These are phyloP conservation scores for Mucuna pruriens DNA, from an alignment of 306 rosid genomes.

Conservation along the genomic window DNA sequence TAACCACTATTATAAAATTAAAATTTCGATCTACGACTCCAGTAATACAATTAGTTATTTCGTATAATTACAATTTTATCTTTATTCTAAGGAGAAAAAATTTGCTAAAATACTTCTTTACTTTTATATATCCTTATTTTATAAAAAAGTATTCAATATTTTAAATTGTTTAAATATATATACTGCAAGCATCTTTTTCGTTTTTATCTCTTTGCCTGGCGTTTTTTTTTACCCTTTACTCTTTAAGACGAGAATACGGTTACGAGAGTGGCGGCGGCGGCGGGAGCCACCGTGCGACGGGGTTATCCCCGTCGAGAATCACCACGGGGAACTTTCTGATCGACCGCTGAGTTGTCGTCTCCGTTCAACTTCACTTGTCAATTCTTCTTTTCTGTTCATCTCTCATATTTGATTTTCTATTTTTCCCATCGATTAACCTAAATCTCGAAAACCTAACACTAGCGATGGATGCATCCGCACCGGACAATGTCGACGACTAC, in stretches of 20 bases:
- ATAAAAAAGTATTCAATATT: no score
- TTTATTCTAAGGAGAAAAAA: no score
- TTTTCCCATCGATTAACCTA: background rate
- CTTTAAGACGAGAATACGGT: background rate
- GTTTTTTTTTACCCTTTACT: no score
- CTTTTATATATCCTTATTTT: no score
- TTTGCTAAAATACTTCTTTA: no score
- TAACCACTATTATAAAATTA: no score
- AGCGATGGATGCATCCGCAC: slow-evolving; percentile 39
- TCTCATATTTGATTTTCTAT: background rate
- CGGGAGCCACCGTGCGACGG: background rate
- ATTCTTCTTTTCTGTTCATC: background rate
- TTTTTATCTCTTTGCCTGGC: no score
- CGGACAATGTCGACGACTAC: slow-evolving; percentile 51
- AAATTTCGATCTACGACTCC: no score
- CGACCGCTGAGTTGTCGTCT: background rate
- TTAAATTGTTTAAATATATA: no score
- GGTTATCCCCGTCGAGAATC: background rate
- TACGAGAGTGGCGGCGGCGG: background rate
- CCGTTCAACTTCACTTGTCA: background rate
- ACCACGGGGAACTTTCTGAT: background rate
- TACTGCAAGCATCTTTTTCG: no score
- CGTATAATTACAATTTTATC: no score
- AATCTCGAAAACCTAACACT: slow-evolving; percentile 17
- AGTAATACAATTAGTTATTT: no score